Evolutionary conservation across 2,329 filamentous ascomycete genomes (phyloP).

Genomic region (Colletotrichum eleusines): DNA sequence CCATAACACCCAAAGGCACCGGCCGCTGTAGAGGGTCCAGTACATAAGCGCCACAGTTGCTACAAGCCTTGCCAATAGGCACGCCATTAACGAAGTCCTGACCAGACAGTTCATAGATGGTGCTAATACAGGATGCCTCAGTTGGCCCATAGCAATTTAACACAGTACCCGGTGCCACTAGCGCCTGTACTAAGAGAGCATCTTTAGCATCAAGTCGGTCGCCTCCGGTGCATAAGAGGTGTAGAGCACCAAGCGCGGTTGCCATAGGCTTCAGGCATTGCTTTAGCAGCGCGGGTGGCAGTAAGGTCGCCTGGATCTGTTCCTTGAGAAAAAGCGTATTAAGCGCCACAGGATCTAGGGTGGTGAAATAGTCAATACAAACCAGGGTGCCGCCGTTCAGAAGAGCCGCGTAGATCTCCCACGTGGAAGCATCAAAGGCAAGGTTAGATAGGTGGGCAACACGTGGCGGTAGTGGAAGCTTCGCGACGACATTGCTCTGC

Average conservation of each 20-base stretch:
- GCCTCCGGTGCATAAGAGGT: constrained; percentile 52
- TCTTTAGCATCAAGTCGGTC: constrained; percentile 43
- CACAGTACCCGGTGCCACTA: no score
- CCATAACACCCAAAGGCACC: constrained; percentile 46
- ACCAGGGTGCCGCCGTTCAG: constrained; percentile 43
- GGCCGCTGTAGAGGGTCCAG: constrained; percentile 45
- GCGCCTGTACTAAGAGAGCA: constrained; percentile 1
- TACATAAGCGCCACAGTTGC: constrained; percentile 44
- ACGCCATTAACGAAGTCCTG: constrained; percentile 29
- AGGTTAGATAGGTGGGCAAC: constrained; percentile 37
- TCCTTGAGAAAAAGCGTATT: constrained; percentile 45
- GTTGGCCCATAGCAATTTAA: constrained; percentile 43
- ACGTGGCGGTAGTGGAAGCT: neutral
- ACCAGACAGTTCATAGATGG: constrained; percentile 36
- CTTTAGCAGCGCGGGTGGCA: constrained; percentile 41
- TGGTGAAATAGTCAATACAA: constrained; percentile 43
- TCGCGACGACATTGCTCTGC: constrained; percentile 24
- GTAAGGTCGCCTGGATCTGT: constrained; percentile 52
- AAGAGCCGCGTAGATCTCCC: constrained; percentile 42
- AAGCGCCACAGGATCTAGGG: constrained; percentile 37
- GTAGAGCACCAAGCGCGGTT: constrained; percentile 48
- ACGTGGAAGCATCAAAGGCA: constrained; percentile 43
- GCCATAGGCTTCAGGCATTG: constrained; percentile 51
- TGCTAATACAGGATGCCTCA: constrained; percentile 41
- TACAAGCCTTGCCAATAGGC: constrained; percentile 43